Conservation (phyloP, 2,329 filamentous ascomycete species). For the Aspergillus udagawae region DNA sequence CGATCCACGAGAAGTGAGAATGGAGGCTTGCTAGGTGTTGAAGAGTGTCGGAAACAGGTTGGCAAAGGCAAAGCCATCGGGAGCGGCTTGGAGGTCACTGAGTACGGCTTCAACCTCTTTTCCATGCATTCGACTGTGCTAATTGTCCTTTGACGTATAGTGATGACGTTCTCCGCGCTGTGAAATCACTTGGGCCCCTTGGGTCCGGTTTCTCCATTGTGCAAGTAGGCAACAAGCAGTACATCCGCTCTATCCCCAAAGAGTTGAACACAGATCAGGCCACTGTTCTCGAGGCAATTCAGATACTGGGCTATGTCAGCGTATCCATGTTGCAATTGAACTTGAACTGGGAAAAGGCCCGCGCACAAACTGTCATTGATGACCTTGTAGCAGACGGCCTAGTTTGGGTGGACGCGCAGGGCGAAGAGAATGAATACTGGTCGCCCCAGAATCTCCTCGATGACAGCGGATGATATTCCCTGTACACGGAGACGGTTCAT, state of each 20-base stretch:
- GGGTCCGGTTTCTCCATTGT: conserved; percentile 84
- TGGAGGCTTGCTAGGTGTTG: conserved; percentile 81
- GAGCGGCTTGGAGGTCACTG: conserved; percentile 70
- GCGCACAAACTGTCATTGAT: conserved; percentile 84
- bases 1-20: conserved; percentile 82
- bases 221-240: conserved; percentile 75
- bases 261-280: conserved; percentile 94
- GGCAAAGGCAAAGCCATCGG: conserved; percentile 70
- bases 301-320: conserved; percentile 84
- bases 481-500: neutral
- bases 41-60: conserved; percentile 74
- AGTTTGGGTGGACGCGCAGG: conserved; percentile 90
- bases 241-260: conserved; percentile 89
- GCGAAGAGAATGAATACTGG: conserved; percentile 90
- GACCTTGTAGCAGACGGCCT: conserved; percentile 85
- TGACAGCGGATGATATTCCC: conserved; percentile 33
- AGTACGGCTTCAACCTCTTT: conserved; percentile 48
- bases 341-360: conserved; percentile 75
- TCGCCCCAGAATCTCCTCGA: conserved; percentile 45
- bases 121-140: neutral
- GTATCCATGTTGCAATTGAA: conserved; percentile 86
- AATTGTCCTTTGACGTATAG: conserved; percentile 32
- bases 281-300: conserved; percentile 83
- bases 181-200: conserved; percentile 79
- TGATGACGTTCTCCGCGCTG: conserved; percentile 86